Conservation (phyloP, 2,329 filamentous ascomycete species). For the Sclerotinia trifoliorum region DNA sequence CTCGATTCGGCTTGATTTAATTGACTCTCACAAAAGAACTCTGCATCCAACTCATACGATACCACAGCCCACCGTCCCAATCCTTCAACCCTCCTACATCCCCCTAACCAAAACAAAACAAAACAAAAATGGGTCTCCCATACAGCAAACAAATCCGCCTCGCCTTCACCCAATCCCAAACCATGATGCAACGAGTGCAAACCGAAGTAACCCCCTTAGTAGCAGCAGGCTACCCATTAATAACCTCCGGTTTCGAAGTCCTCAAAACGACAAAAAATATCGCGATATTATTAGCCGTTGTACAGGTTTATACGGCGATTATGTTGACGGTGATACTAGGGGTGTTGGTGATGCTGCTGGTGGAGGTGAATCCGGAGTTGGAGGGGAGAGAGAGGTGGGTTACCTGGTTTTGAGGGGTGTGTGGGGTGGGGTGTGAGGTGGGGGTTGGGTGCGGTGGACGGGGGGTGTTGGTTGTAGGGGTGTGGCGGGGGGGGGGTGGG, state of each 20-base stretch:
- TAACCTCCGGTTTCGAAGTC: neutral
- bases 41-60: too few species aligned
- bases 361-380: neutral
- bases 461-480: neutral
- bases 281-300: neutral
- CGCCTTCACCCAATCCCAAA: slow-evolving; percentile 6
- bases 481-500: neutral
- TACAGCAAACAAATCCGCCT: slow-evolving; percentile 8
- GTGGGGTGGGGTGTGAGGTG: neutral
- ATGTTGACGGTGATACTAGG: neutral
- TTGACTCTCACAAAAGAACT: neutral
- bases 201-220: neutral
- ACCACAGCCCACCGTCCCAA: too few species aligned
- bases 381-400: neutral
- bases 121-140: neutral
- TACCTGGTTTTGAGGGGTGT: neutral
- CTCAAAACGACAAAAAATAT: neutral
- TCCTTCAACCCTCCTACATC: too few species aligned
- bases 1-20: neutral
- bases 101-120: neutral
- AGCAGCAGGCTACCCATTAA: neutral
- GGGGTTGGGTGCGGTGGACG: neutral
- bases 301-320: neutral
- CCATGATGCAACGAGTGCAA: neutral
- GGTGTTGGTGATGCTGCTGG: neutral